These are phyloP conservation scores for Polytolypa hystricis DNA, from an alignment of 2,329 filamentous ascomycete genomes.

Conservation along the genomic window DNA sequence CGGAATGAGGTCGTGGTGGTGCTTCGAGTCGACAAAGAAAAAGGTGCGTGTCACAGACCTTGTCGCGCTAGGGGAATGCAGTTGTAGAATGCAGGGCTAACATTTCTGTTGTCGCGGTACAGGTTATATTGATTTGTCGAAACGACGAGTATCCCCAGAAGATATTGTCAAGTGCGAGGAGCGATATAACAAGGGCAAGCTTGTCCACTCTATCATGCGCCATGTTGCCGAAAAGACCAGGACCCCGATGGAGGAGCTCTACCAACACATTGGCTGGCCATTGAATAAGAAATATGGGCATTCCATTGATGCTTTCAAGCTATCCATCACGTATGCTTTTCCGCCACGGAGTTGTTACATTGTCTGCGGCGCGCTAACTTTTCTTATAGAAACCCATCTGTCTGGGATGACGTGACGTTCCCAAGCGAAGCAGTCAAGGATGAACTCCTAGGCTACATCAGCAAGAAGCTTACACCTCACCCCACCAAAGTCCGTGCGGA, in stretches of 20 bases:
- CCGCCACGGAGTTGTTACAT: not conserved
- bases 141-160: conserved; percentile 93
- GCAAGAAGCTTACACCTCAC: conserved; percentile 92
- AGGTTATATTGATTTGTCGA: conserved; percentile 97
- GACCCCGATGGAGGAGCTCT: conserved; percentile 86
- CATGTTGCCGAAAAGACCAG: conserved; percentile 96
- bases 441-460: conserved; percentile 89
- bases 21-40: conserved; percentile 97
- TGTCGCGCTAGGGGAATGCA: not conserved
- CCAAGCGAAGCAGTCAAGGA: conserved; percentile 73
- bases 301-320: conserved; percentile 95
- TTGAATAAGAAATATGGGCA: conserved; percentile 96
- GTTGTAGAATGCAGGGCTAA: not conserved
- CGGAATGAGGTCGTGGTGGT: conserved; percentile 98
- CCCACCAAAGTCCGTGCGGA: conserved; percentile 98
- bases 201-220: conserved; percentile 97
- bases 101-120: conserved; percentile 3
- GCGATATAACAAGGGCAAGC: conserved; percentile 99
- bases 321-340: conserved; percentile 71
- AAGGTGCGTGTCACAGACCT: conserved; percentile 47
- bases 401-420: conserved; percentile 90
- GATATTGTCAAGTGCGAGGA: conserved; percentile 98
- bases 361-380: not conserved
- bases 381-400: conserved; percentile 65
- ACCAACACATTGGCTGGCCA: conserved; percentile 92